Percentiles rank a stretch among this genome's conserved stretches.
These are phyloP conservation scores for Malbranchea cinnamomea DNA, from an alignment of 2,329 filamentous ascomycete species.

Conservation along the genomic window DNA sequence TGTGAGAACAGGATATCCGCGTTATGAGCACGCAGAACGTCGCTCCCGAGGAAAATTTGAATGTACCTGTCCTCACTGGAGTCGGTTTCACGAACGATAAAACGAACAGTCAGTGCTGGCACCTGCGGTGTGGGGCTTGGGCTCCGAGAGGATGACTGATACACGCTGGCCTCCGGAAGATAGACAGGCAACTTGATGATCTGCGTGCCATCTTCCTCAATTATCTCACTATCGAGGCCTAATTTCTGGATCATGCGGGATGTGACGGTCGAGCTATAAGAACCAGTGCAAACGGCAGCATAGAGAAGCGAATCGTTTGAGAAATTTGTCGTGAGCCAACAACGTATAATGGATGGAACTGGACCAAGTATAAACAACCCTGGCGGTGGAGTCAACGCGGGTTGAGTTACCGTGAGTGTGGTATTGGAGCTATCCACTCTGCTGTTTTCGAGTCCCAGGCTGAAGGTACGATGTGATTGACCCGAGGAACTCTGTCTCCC, in stretches of 20 bases:
- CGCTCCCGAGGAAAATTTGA: conserved; percentile 79
- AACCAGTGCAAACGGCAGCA: conserved; percentile 82
- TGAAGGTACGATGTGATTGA: conserved; percentile 68
- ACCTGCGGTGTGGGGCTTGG: conserved; percentile 62
- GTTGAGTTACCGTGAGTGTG: conserved; percentile 50
- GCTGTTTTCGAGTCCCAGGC: conserved; percentile 61
- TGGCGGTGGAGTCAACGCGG: conserved; percentile 54
- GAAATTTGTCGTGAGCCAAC: conserved; percentile 84
- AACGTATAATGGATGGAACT: conserved; percentile 85
- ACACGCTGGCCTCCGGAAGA: conserved; percentile 78
- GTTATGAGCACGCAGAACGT: conserved; percentile 69
- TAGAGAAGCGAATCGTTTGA: conserved; percentile 81
- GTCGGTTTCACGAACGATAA: conserved; percentile 50
- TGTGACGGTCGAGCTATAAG: conserved; percentile 73
- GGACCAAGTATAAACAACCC: conserved; percentile 75
- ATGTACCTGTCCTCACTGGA: conserved; percentile 41
- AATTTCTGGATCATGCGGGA: conserved; percentile 60
- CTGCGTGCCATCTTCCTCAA: conserved; percentile 49
- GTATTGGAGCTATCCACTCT: conserved; percentile 49
- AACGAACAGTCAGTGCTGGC: conserved; percentile 64
- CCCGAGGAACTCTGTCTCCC: conserved; percentile 89
- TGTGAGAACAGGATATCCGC: conserved; percentile 87
- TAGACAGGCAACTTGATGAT: conserved; percentile 70
- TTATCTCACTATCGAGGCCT: conserved; percentile 51
- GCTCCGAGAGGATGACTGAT: conserved; percentile 53